Evolutionary conservation across 495 filamentous ascomycete species (phyloP), one percentile per base, ranked within the genome.

Genomic region (Penicillium crystallinum): DNA sequence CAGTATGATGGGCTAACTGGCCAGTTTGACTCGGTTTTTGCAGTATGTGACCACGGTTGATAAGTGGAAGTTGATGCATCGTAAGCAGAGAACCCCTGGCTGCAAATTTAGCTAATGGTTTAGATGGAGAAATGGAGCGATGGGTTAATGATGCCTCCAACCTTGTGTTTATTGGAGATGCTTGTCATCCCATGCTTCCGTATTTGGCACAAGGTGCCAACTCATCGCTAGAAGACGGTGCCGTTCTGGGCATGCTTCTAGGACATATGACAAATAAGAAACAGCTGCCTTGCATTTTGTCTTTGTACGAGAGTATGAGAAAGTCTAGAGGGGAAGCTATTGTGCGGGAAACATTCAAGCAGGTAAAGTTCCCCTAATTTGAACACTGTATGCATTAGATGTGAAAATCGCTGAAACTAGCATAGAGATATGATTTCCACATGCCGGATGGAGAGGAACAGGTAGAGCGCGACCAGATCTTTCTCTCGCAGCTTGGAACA

Each of bases 141-240:
- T 73, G 70, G 70, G 59, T 70, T 14, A 73, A 73, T 46, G 58
- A 66, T 21, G 49, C 55, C 38, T 68, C 66, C 2, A 73, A 70
- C 37, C 60, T 73, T 12, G 70, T 69, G 33, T 68, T 73, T 44
- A 61, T 69, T n/a, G 83, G 83, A 8, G 84, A 87, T 51, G 75
- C 80, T 45, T 86, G 83, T 49, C 83, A 87, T 52, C 82, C 83
- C 9, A 86, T 85, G 72, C 72, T 87, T 15, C 84, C 84, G n/a
- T 36, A 36, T 17, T n/a, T 36, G 34, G 34, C 34, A 14, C 31
- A 11, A 4, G 11, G 31, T 22, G 77, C 77, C 12, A 14, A 14
- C 11, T 12, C 7, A 7, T 27, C 23, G 3, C 7, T 27, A 3
- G 23, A 27, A 27, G 23, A 27, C 7, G 23, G 23, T 3, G 23